A percentile compares a stretch with the other conserved stretches of the same genome.
Evolutionary conservation across 129 eudicot species (phyloP).

Genomic region (Glebionis coronaria): DNA sequence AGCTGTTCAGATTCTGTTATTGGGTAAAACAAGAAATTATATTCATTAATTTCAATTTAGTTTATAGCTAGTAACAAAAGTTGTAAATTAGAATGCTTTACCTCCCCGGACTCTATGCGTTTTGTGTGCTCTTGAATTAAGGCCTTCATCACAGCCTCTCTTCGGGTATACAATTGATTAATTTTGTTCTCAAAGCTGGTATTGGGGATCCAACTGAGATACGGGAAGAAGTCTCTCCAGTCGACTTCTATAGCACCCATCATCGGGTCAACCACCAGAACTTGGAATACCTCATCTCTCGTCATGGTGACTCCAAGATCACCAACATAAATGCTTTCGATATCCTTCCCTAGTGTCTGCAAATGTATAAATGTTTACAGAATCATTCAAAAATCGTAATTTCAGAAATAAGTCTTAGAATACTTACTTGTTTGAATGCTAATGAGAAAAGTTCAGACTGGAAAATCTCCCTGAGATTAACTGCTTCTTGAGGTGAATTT

Average conservation of each 20-base stretch:
- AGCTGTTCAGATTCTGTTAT: slow-evolving; percentile 26
- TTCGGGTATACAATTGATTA: slow-evolving; percentile 26
- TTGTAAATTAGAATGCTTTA: slow-evolving; percentile 12
- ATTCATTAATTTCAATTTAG: background rate
- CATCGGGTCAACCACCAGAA: slow-evolving; percentile 43
- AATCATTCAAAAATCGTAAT: background rate
- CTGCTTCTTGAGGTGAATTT: slow-evolving; percentile 28
- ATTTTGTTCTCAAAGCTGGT: slow-evolving; percentile 30
- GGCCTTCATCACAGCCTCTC: slow-evolving; percentile 47
- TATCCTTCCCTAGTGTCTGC: slow-evolving; percentile 45
- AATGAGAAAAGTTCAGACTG: slow-evolving; percentile 45
- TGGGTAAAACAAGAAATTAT: background rate
- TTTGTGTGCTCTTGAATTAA: slow-evolving; percentile 33
- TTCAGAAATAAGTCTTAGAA: background rate
- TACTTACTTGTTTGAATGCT: slow-evolving; percentile 47
- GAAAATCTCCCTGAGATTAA: slow-evolving; percentile 40
- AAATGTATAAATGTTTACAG: background rate
- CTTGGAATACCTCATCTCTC: slow-evolving; percentile 32
- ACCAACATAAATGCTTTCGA: slow-evolving; percentile 37
- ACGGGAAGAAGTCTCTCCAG: slow-evolving; percentile 70
- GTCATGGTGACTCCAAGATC: slow-evolving; percentile 49
- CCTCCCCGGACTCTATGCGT: slow-evolving; percentile 37
- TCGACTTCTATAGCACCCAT: slow-evolving; percentile 55
- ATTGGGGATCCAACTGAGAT: slow-evolving; percentile 50
- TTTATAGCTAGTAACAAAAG: background rate